These are phyloP conservation scores for Sarcocystis neurona DNA, from an alignment of 169 alveolate species.

Conservation along the genomic window DNA sequence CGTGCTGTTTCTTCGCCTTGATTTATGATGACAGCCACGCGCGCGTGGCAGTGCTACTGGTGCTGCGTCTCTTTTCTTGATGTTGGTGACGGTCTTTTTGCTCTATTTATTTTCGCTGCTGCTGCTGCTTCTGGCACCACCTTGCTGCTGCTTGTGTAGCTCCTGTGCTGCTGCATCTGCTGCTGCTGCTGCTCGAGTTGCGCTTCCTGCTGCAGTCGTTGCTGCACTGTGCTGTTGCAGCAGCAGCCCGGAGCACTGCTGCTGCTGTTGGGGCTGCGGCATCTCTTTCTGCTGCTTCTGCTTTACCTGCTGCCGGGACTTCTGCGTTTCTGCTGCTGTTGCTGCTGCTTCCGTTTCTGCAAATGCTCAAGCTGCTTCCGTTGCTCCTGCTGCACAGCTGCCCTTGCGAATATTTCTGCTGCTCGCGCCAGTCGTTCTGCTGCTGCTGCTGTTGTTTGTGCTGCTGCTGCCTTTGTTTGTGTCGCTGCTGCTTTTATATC, in stretches of 20 bases:
- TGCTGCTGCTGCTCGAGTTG: slow-evolving; percentile 6
- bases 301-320: background rate
- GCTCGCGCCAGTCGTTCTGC: background rate
- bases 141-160: too few species aligned
- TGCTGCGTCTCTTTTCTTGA: too few species aligned
- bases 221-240: background rate
- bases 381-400: background rate
- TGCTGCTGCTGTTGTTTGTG: slow-evolving; percentile 5
- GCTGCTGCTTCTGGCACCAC: too few species aligned
- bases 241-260: slow-evolving; percentile 9
- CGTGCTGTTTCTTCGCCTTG: too few species aligned
- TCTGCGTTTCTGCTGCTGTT: background rate
- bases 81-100: too few species aligned
- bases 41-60: too few species aligned
- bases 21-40: too few species aligned
- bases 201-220: background rate
- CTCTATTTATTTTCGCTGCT: too few species aligned
- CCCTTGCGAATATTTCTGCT: background rate
- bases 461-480: background rate
- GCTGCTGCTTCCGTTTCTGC: background rate
- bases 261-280: slow-evolving; percentile 3
- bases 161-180: slow-evolving; percentile 33
- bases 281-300: background rate
- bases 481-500: too few species aligned
- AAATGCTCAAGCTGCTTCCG: background rate